Conservation (phyloP, 2,329 filamentous ascomycete genomes). For the Ophiostoma ulmi region DNA sequence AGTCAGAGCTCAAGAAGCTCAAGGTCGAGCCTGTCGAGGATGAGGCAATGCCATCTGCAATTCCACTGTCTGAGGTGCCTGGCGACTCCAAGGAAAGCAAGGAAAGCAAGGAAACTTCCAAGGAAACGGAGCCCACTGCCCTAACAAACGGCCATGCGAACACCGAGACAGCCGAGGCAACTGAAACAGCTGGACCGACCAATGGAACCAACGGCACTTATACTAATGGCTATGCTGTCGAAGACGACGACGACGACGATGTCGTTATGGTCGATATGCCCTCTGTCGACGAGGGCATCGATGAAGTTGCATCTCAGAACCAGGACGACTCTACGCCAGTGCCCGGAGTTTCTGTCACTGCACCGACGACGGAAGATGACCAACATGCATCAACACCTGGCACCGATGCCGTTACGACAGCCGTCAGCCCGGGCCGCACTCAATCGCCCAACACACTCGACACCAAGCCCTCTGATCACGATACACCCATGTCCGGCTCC, state of each 20-base stretch:
- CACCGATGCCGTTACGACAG: constrained; percentile 42
- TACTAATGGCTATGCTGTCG: constrained; percentile 31
- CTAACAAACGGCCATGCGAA: background rate
- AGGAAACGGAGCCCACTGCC: background rate
- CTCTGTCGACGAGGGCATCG: background rate
- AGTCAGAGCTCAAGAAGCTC: constrained; percentile 52
- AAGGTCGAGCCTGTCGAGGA: constrained; percentile 38
- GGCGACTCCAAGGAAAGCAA: background rate
- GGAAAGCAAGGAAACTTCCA: background rate
- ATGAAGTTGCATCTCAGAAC: background rate
- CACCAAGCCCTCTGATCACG: constrained; percentile 48
- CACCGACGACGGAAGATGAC: background rate
- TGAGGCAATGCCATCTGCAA: constrained; percentile 26
- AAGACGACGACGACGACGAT: constrained; percentile 27
- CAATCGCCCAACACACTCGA: constrained; percentile 48
- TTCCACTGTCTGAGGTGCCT: background rate
- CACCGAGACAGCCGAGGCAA: background rate
- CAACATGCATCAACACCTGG: constrained; percentile 35
- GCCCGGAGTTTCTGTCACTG: background rate
- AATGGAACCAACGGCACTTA: background rate
- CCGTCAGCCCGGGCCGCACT: constrained; percentile 42
- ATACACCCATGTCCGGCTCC: constrained; percentile 32
- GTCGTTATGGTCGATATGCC: constrained; percentile 31
- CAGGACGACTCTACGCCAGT: background rate
- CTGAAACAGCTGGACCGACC: background rate